Conservation (phyloP, 768 basidiomycete species). For the Amanita rimosa region DNA sequence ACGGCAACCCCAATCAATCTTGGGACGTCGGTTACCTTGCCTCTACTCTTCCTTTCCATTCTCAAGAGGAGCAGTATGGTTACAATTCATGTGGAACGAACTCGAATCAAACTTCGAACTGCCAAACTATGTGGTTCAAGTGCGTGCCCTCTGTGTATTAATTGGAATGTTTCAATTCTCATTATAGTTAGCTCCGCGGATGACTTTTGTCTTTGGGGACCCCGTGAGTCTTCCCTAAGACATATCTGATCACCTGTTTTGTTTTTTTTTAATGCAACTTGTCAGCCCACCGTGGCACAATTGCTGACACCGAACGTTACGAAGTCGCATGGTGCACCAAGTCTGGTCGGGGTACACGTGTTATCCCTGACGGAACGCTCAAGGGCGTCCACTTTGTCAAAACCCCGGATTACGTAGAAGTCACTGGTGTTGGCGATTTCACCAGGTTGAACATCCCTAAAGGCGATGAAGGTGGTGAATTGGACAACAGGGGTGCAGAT, state of each 20-base stretch:
- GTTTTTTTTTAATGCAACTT: background rate
- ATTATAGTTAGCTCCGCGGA: conserved; percentile 30
- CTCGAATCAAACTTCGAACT: conserved; percentile 45
- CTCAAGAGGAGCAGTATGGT: conserved; percentile 51
- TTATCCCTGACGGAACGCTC: conserved; percentile 59
- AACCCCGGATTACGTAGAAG: conserved; percentile 55
- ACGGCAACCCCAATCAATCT: conserved; percentile 34
- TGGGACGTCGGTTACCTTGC: conserved; percentile 41
- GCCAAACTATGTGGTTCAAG: conserved; percentile 65
- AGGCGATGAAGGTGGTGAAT: conserved; percentile 56
- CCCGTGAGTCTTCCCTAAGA: conserved; percentile 24
- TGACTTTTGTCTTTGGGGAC: conserved; percentile 69
- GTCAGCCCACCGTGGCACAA: conserved; percentile 29
- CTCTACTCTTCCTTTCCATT: conserved; percentile 29
- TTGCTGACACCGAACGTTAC: conserved; percentile 58
- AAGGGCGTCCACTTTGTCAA: conserved; percentile 58
- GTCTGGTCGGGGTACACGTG: conserved; percentile 58
- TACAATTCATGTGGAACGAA: conserved; percentile 57
- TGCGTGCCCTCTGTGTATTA: conserved; percentile 21
- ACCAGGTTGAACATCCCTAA: conserved; percentile 49
- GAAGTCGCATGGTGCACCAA: conserved; percentile 74
- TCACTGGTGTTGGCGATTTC: conserved; percentile 56
- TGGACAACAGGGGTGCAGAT: conserved; percentile 65
- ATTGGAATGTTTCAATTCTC: background rate
- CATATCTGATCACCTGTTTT: background rate